Percentiles rank a stretch among this genome's conserved stretches.
phyloP scores from a whole-genome alignment of 495 filamentous ascomycete species.

The Tuber microsphaerosporum region DNA sequence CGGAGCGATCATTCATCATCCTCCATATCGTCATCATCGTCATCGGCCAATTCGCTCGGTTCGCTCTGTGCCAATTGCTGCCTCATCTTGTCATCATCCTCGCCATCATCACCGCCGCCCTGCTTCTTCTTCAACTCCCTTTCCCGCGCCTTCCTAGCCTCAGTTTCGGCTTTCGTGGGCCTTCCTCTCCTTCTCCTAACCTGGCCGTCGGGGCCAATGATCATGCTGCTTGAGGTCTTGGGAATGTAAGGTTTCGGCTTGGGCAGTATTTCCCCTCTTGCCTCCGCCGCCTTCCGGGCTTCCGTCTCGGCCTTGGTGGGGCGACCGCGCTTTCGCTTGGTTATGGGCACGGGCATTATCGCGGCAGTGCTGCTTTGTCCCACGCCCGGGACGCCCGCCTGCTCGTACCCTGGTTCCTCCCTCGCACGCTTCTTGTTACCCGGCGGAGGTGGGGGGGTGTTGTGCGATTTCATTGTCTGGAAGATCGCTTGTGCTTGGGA shows the following conservation, averaged over 20 bases:
- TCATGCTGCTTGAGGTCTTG: slow-evolving; percentile 24
- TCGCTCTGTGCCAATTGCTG: slow-evolving; percentile 2
- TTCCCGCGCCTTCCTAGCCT: slow-evolving; percentile 25
- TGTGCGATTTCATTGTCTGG: slow-evolving; percentile 28
- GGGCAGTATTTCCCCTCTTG: slow-evolving; percentile 35
- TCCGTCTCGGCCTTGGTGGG: slow-evolving; percentile 37
- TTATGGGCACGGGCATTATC: slow-evolving; percentile 9
- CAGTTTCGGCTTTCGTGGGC: slow-evolving; percentile 34
- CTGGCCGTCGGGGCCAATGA: slow-evolving; percentile 32
- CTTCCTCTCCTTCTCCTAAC: slow-evolving; percentile 34
- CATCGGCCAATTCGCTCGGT: not conserved
- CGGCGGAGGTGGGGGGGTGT: slow-evolving; percentile 14
- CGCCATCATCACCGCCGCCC: slow-evolving; percentile 22
- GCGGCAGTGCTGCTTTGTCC: not conserved
- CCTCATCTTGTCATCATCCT: slow-evolving; percentile 25
- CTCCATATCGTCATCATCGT: not conserved
- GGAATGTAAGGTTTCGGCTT: slow-evolving; percentile 36
- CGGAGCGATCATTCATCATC: not conserved
- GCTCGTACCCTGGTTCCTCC: slow-evolving; percentile 15
- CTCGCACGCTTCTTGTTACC: slow-evolving; percentile 29
- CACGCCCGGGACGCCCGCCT: not conserved
- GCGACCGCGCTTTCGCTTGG: slow-evolving; percentile 36
- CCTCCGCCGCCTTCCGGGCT: slow-evolving; percentile 32
- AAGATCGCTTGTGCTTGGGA: slow-evolving; percentile 29
- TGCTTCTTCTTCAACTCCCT: slow-evolving; percentile 31